Percentiles rank a stretch among this genome's conserved stretches.
Evolutionary conservation across 768 basidiomycete species (phyloP).

Genomic region (Mycena venus): DNA sequence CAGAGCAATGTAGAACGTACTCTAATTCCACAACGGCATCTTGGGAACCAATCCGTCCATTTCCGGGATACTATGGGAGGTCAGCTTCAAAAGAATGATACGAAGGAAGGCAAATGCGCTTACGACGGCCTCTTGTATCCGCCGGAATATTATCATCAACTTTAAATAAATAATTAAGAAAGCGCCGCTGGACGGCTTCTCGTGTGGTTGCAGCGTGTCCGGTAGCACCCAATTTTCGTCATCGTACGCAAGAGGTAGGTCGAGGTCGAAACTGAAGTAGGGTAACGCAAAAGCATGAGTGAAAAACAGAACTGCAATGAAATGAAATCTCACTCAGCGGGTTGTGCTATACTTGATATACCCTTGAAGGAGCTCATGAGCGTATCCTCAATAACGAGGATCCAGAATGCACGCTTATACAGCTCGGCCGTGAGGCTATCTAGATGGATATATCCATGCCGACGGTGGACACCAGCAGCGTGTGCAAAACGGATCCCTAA

Average conservation of each 20-base stretch:
- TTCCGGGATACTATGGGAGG: not conserved
- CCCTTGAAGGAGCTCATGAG: conserved; percentile 5
- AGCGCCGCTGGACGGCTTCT: not conserved
- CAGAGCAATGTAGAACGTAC: not conserved
- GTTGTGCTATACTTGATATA: not conserved
- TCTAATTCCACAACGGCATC: conserved; percentile 11
- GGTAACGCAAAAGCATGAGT: too few relatives aligned
- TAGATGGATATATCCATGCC: not conserved
- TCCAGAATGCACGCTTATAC: conserved; percentile 16
- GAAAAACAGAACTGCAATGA: not conserved
- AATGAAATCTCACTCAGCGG: not conserved
- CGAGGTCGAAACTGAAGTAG: conserved; percentile 12
- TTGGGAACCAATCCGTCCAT: not conserved
- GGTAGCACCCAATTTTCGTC: not conserved
- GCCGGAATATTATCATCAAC: not conserved
- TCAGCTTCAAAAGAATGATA: not conserved
- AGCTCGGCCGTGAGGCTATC: not conserved
- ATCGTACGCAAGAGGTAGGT: not conserved
- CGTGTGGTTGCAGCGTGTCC: not conserved
- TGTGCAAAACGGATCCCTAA: conserved; percentile 9
- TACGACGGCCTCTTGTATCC: not conserved
- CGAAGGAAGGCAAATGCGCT: not conserved
- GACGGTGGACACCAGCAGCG: not conserved
- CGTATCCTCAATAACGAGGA: not conserved
- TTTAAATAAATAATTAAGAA: not conserved